phyloP scores from a whole-genome alignment of 108 stramenopile species.

The Chaetoceros tenuissimus region DNA sequence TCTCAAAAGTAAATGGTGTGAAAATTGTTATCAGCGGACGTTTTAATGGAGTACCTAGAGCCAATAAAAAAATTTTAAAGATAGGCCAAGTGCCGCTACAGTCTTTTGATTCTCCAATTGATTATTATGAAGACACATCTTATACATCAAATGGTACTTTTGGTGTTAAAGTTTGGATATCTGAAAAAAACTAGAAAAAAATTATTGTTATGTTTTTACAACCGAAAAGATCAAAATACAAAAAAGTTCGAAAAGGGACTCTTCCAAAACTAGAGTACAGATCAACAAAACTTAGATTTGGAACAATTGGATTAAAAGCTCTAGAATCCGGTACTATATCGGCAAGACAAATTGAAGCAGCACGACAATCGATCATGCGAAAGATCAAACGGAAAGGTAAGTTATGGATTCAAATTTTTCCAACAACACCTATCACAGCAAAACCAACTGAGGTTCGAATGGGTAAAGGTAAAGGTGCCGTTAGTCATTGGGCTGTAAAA shows the following conservation, averaged over 20 bases:
- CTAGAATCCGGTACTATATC: neutral
- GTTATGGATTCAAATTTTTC: neutral
- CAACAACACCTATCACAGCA: neutral
- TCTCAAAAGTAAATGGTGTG: neutral
- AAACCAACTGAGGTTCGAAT: neutral
- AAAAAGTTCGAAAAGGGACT: neutral
- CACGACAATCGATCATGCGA: neutral
- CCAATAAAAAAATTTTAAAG: neutral
- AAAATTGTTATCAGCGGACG: neutral
- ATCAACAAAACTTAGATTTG: neutral
- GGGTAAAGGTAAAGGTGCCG: neutral
- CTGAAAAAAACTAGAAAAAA: neutral
- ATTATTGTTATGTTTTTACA: constrained; percentile 1
- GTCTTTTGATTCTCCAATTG: neutral
- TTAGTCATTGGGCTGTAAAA: neutral
- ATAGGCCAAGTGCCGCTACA: neutral
- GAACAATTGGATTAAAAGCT: neutral
- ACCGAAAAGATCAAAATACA: neutral
- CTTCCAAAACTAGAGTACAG: neutral
- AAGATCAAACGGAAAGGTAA: neutral
- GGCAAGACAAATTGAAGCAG: neutral
- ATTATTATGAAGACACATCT: neutral
- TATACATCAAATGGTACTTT: neutral
- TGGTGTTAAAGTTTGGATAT: neutral
- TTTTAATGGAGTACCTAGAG: neutral